Base-by-base conservation (phyloP, 2,329 filamentous ascomycete species). In the Ophiocordyceps australis region DNA sequence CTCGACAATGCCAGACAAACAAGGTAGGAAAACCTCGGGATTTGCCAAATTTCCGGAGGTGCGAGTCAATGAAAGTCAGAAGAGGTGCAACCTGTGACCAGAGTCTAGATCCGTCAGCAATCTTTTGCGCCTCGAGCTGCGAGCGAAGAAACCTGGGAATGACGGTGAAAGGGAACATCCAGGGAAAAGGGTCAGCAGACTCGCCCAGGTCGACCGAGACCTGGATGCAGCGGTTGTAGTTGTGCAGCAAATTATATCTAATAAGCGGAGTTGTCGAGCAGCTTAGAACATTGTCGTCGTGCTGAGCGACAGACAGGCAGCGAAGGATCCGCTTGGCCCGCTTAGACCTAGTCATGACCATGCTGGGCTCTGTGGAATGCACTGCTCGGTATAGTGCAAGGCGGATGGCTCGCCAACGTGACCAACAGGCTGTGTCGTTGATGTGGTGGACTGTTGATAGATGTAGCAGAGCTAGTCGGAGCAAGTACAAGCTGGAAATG, bases 201-300 rank as follows among this genome's bases (percentile, higher is more conserved):
- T 51, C 35, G 23, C 30, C 27, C 15, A 38, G 26, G 27, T 54
- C 38, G 19, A 43, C 35, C 12, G 35, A 35, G 22, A 42, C 38
- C 24, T 43, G 41, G 17, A 38, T 30, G 27, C 41, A 43, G 34
- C 41, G 41, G 26, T 38, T 32, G 30, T 38, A 37, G 35, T 40
- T 40, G 35, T 43, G 34, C 27, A 43, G 33, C 38, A 43, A 41
- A 37, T 37, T 41, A 38, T 43, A 38, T 39, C 40, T 36, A 30
- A 43, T 42, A 28, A 41, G 38, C n/a, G 35, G 36, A 28, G 35
- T 40, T 23, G 33, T 31, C 14, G 38, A 39, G 21, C 31, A 35
- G 39, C 49, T 43, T 31, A 56, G 40, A 23, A 38, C 40, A 33
- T 57, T 48, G 3, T 48, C 46, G 29, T 54, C 38, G 16, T 55